These are phyloP conservation scores for Zygosaccharomyces pseudobailii DNA, from an alignment of 1,139 yeast species.

Conservation along the genomic window DNA sequence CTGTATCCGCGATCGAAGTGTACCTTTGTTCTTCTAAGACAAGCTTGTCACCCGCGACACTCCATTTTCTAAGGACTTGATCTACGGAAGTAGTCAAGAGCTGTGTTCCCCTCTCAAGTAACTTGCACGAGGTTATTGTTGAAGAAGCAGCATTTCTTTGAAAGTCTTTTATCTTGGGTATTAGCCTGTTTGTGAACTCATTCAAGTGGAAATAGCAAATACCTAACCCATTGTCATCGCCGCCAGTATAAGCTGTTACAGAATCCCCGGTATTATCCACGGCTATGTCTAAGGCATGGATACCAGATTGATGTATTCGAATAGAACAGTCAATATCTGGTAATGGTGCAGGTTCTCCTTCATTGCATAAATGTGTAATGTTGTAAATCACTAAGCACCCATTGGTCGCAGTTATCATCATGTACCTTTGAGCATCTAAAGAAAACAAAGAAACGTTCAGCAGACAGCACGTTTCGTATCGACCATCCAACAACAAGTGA, in stretches of 20 bases:
- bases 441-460: conserved; percentile 52
- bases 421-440: conserved; percentile 31
- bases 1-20: conserved; percentile 89
- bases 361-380: conserved; percentile 30
- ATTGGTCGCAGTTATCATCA: conserved; percentile 73
- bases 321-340: conserved; percentile 38
- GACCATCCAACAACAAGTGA: conserved; percentile 42
- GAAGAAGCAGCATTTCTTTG: conserved; percentile 70
- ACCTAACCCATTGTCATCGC: conserved; percentile 82
- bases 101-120: conserved; percentile 25
- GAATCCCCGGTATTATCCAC: conserved; percentile 19
- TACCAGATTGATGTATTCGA: conserved; percentile 77
- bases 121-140: conserved; percentile 65
- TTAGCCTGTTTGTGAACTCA: conserved; percentile 16
- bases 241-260: conserved; percentile 61
- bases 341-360: conserved; percentile 2
- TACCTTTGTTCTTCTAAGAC: conserved; percentile 43
- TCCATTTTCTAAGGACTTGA: conserved; percentile 70
- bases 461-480: conserved; percentile 71
- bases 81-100: conserved; percentile 55
- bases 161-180: conserved; percentile 33
- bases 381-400: conserved; percentile 69
- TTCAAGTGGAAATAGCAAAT: conserved; percentile 39
- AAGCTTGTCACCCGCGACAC: conserved; percentile 35
- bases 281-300: conserved; percentile 47